Evolutionary conservation across 2,329 filamentous ascomycete species (phyloP), one percentile per base, ranked within the genome.

Genomic region (Sclerotinia trifoliorum): DNA sequence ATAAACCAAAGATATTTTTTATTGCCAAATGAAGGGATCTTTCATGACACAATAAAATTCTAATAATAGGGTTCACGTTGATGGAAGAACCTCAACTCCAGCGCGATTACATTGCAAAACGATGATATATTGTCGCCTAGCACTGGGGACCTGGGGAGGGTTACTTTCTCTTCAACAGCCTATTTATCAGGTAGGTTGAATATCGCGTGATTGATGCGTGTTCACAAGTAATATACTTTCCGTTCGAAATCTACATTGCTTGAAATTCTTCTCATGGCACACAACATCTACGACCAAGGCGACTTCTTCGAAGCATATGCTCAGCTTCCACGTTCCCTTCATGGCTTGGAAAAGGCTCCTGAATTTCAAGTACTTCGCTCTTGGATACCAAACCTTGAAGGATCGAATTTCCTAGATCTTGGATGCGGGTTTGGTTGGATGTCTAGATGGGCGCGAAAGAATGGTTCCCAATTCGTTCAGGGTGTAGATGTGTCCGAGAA

Each of bases 401-500:
- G 39, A 49, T 49, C 29, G 17, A 49, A 2, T 32, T 61, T 49
- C 4, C 44, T 61, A 35, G 58, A 61, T 26, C 42, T 61, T 35
- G 58, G 58, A 49, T 62, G 44, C 6, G 44, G 44, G 1, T 49
- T 49, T 62, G 29, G 26, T 48, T 62, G 21, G 44, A 35, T 62
- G 44, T 62, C 44, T 49, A 35, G 44, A 62, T 62, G 44, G 44
- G 44, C 44, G 29, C 58, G 58, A 39, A 21, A 39, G 5, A 39
- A 62, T 35, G 58, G 58, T 19, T 44, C 44, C 35, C 49, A 17
- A 49, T 19, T 49, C 21, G 26, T 62, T 62, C 21, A 39, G 0
- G 58, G 58, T 35, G 13, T 32, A 24, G 58, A 61, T 32, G 19
- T 61, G 21, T 62, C 58, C n/a, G 44, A 49, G 29, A 49, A 62